Evolutionary conservation across 2,329 filamentous ascomycete genomes (phyloP).

Genomic region (Aspergillus novofumigatus): DNA sequence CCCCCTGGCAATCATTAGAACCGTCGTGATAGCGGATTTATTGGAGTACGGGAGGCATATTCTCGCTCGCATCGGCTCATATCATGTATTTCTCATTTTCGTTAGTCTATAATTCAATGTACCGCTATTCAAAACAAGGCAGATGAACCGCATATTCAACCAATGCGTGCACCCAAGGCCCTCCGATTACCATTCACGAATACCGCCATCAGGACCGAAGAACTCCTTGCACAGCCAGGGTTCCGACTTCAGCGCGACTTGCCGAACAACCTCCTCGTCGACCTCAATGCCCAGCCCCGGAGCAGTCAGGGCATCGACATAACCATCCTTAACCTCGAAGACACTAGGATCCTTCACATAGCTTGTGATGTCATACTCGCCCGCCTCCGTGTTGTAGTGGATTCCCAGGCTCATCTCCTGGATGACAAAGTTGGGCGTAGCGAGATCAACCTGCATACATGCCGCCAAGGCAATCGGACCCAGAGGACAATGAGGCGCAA

Average conservation of each 20-base stretch:
- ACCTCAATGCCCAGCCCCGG: slow-evolving; percentile 66
- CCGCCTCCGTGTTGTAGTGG: slow-evolving; percentile 66
- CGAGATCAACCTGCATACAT: slow-evolving; percentile 62
- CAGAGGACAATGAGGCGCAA: slow-evolving; percentile 70
- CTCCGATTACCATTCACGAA: slow-evolving; percentile 61
- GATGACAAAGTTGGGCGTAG: slow-evolving; percentile 63
- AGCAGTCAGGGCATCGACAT: slow-evolving; percentile 56
- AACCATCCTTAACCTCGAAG: slow-evolving; percentile 64
- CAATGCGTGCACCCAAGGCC: not conserved
- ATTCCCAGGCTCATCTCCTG: slow-evolving; percentile 77
- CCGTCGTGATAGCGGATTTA: not conserved
- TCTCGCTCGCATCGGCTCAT: not conserved
- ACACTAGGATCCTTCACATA: slow-evolving; percentile 63
- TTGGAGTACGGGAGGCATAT: not conserved
- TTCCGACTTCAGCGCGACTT: slow-evolving; percentile 53
- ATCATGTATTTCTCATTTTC: not conserved
- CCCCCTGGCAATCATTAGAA: not conserved
- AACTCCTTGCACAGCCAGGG: slow-evolving; percentile 67
- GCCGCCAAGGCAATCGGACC: slow-evolving; percentile 71
- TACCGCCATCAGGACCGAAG: slow-evolving; percentile 61
- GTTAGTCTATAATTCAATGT: not conserved
- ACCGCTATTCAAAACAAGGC: slow-evolving; percentile 7
- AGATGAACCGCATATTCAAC: not conserved
- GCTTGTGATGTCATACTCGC: slow-evolving; percentile 60
- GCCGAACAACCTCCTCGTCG: slow-evolving; percentile 64